phyloP scores from a whole-genome alignment of 2,329 filamentous ascomycete genomes.

The Akanthomyces lecanii region DNA sequence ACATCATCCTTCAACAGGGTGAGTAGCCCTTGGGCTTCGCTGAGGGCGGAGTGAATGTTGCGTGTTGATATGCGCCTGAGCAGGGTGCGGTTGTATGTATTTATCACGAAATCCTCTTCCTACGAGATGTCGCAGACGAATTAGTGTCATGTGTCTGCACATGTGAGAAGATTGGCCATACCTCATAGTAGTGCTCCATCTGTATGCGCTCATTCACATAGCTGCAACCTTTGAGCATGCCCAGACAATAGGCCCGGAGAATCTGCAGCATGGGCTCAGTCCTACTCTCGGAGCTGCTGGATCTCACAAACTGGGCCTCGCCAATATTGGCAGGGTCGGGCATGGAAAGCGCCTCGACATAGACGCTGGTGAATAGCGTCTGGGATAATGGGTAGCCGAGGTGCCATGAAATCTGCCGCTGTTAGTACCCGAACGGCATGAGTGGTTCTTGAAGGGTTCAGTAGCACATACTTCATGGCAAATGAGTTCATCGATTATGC shows the following conservation, averaged over 20 bases:
- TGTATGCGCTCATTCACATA: slow-evolving; percentile 73
- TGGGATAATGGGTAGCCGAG: slow-evolving; percentile 93
- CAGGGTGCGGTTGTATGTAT: slow-evolving; percentile 78
- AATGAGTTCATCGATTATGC: slow-evolving; percentile 89
- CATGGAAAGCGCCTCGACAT: slow-evolving; percentile 78
- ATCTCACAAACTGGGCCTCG: slow-evolving; percentile 58
- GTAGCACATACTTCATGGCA: slow-evolving; percentile 68
- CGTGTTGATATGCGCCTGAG: slow-evolving; percentile 59
- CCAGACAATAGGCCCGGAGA: slow-evolving; percentile 81
- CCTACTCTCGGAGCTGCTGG: slow-evolving; percentile 29
- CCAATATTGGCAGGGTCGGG: slow-evolving; percentile 60
- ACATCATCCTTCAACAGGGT: slow-evolving; percentile 37
- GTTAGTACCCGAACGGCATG: background rate
- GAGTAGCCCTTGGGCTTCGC: slow-evolving; percentile 52
- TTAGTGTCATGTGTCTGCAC: too few species aligned
- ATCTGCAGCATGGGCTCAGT: slow-evolving; percentile 53
- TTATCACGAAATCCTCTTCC: slow-evolving; percentile 96
- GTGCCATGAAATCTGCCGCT: slow-evolving; percentile 85
- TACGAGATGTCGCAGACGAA: slow-evolving; percentile 30
- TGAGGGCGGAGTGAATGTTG: slow-evolving; percentile 52
- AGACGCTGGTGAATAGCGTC: slow-evolving; percentile 87
- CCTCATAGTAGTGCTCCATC: slow-evolving; percentile 87
- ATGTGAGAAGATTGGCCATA: slow-evolving; percentile 32
- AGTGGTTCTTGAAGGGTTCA: too few species aligned
- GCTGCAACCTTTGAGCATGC: slow-evolving; percentile 76